Base-by-base conservation (phyloP, 805 yeast species). In the Pichia pseudocactophila region DNA sequence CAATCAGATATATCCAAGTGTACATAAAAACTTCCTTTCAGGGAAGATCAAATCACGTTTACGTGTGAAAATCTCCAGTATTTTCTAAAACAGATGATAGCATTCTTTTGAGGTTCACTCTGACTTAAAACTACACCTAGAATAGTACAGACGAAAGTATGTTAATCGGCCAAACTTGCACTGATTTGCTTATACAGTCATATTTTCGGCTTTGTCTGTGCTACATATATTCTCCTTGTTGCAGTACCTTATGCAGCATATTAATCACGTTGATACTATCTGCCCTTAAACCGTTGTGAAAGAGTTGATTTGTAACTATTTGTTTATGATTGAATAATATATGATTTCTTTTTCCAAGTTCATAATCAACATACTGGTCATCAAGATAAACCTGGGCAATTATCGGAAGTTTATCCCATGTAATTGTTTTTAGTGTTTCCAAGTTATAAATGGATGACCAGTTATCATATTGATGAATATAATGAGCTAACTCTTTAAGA, bases 351-450 rank as follows among this genome's bases (percentile, higher is more conserved):
- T 52, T 15, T 16, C 70, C 57, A 26, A 70, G 45, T 13, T 63
- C 63, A 44, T 68, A 70, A 51, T 72, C 77, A 35, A 74, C 79
- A 51, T 73, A 74, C 51, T 69, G 74, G 50, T 74, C 80, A 43
- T 66, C 56, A 37, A 55, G 59, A 49, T 73, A 74, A 4, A 72
- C 58, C 7, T 75, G 73, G 7, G 77, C 75, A 12, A 66, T 74
- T n/a, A 74, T 64, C 1, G 76, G 76, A 9, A 56, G 27, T 8
- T 39, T 30, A 3, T 45, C 42, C 39, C 44, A 49, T 2, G 37
- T 34, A 8, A 55, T 45, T 2, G 34, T 37, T 28, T 40, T 37
- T 26, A 63, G 44, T 9, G 58, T 62, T 12, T 51, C 50, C 2
- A 48, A 28, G 32, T 55, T 40, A 42, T 58, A 59, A 0, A 62